Conservation (phyloP, 768 basidiomycete genomes). For the Leccinum subgranulosum region DNA sequence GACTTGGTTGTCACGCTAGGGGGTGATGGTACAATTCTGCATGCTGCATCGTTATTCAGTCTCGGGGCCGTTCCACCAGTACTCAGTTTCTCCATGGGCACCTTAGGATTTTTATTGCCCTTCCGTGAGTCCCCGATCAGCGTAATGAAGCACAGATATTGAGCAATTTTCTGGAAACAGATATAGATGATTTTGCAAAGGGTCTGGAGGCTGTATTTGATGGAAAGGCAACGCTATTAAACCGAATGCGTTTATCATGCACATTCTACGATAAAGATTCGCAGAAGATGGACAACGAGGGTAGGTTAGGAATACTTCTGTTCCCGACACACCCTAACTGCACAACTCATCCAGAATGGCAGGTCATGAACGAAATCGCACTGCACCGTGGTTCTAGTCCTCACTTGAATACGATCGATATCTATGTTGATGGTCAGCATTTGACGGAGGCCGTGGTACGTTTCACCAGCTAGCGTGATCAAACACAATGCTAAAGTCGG, state of each 20-base stretch:
- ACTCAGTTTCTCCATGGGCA: conserved; percentile 65
- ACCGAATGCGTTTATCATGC: conserved; percentile 89
- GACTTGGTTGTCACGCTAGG: conserved; percentile 90
- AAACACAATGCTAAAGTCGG: conserved; percentile 12
- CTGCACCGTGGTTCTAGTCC: conserved; percentile 90
- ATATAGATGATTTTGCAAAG: conserved; percentile 82
- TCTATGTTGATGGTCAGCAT: conserved; percentile 92
- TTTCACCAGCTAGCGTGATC: conserved; percentile 19
- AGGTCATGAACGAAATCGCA: conserved; percentile 97
- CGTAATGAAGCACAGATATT: neutral
- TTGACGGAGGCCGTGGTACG: conserved; percentile 92
- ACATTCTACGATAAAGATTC: conserved; percentile 65
- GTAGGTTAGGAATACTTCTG: conserved; percentile 35
- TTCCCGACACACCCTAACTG: neutral
- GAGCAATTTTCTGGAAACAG: conserved; percentile 37
- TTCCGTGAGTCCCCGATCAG: conserved; percentile 62
- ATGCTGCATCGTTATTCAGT: conserved; percentile 89
- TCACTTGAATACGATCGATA: conserved; percentile 90
- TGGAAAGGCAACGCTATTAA: conserved; percentile 77
- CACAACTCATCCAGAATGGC: conserved; percentile 59
- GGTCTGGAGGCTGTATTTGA: conserved; percentile 77
- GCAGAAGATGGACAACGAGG: conserved; percentile 56
- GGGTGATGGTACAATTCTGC: conserved; percentile 93
- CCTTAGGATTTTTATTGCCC: conserved; percentile 88
- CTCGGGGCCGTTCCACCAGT: conserved; percentile 90